phyloP scores from a whole-genome alignment of 2,329 filamentous ascomycete genomes.

The Cadophora malorum region DNA sequence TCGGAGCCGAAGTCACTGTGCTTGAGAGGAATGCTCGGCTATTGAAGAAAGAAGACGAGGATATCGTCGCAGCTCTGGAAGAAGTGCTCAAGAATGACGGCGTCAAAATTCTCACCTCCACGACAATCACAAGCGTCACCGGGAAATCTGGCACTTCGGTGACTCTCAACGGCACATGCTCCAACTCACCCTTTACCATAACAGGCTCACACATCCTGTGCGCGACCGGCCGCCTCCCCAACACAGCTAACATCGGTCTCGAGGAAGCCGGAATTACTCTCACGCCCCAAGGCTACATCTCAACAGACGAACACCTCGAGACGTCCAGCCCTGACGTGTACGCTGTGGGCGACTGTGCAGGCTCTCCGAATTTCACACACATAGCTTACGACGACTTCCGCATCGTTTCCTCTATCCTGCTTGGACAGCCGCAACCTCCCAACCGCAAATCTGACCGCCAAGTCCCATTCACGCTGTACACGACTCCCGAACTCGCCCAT shows the following conservation, averaged over 20 bases:
- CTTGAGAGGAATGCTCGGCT: conserved; percentile 4
- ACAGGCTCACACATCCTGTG: conserved; percentile 23
- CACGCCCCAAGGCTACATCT: conserved; percentile 4
- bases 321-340: conserved; percentile 16
- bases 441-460: neutral
- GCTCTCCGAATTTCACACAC: conserved; percentile 18
- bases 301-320: conserved; percentile 19
- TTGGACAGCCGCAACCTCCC: neutral
- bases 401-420: neutral
- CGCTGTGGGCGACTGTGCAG: conserved; percentile 22
- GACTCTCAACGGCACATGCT: conserved; percentile 1
- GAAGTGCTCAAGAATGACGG: conserved; percentile 1
- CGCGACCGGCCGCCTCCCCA: conserved; percentile 19
- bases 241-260: conserved; percentile 17
- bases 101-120: conserved; percentile 5
- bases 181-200: neutral
- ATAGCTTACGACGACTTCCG: conserved; percentile 17
- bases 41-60: conserved; percentile 2
- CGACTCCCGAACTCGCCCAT: neutral
- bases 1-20: conserved; percentile 18
- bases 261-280: conserved; percentile 10
- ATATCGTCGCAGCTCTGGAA: neutral
- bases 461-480: conserved; percentile 3
- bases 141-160: neutral
- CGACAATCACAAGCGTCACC: neutral